Evolutionary conservation across 2,329 filamentous ascomycete genomes (phyloP), one percentile per base, ranked within the genome.

Genomic region (Stachybotrys chlorohalonatus): DNA sequence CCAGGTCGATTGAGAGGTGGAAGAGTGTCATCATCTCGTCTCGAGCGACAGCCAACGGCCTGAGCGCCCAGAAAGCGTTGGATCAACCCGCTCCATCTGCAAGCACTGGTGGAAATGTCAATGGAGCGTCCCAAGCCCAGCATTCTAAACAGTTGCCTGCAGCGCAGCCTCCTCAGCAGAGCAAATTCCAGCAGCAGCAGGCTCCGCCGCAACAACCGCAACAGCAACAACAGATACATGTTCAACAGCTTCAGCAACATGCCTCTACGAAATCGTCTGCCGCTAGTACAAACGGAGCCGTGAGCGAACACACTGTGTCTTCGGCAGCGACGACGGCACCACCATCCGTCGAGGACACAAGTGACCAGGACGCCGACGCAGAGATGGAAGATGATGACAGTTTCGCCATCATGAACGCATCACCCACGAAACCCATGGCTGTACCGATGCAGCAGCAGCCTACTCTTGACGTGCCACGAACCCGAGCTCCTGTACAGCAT

Each of bases 351-450:
- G 75, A 76, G 24, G 76, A 77, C n/a, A 75, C 71, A 39, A 79
- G 75, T 47, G 72, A 74, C 49, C 70, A 71, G 53, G 72, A 74
- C 58, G 72, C 68, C 5, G 72, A 74, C 54, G 71, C 71, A 8
- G 76, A 78, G 55, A 84, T 84, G 81, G 81, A 84, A 49, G 81
- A 83, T 45, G 79, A 80, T 52, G 79, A 81, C 49, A 75, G 72
- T 53, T 82, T 79, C 56, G 73, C 77, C 7, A 76, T 80, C 53
- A 76, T 81, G 63, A 72, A 70, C 52, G 64, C 72, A 3, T 72
- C 73, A 31, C 65, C 71, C 5, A 60, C 68, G 7, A 74, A 75
- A 55, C 59, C 68, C 6, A 66, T 52, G 13, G 31, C 69, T 7
- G 66, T 70, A 17, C 65, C 69, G 15, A 64, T 74, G 54, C 73